phyloP scores from a whole-genome alignment of 2,329 filamentous ascomycete species.

The Xylariales sp. region DNA sequence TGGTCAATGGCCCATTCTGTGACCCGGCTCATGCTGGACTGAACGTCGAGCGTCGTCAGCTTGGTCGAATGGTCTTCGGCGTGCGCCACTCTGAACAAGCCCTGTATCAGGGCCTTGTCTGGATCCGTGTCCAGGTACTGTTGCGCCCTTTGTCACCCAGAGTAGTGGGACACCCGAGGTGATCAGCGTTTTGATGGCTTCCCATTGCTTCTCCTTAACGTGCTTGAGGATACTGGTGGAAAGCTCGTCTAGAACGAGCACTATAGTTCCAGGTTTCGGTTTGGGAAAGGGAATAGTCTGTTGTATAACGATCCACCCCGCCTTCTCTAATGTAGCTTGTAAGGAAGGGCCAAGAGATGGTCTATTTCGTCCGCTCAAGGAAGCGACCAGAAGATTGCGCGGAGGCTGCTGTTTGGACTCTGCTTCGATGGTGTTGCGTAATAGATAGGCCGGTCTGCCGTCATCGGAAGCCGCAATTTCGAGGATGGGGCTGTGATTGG shows the following conservation, averaged over 20 bases:
- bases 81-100: not conserved
- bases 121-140: not conserved
- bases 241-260: not conserved
- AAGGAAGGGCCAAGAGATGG: no score
- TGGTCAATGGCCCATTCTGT: slow-evolving; percentile 15
- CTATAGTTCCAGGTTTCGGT: no score
- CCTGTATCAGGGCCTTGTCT: not conserved
- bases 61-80: not conserved
- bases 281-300: no score
- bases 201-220: slow-evolving; percentile 11
- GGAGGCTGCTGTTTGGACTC: no score
- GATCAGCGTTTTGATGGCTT: slow-evolving; percentile 16
- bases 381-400: no score
- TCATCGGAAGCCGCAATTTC: no score
- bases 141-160: not conserved
- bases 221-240: not conserved
- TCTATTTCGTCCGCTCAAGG: no score
- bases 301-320: no score
- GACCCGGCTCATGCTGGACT: slow-evolving; percentile 11
- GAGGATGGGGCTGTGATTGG: no score
- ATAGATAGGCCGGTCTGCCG: no score
- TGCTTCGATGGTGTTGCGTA: no score
- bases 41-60: slow-evolving; percentile 8
- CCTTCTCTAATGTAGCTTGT: no score
- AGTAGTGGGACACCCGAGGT: not conserved